Evolutionary conservation across 2,329 filamentous ascomycete species (phyloP).

Genomic region (Davidsoniella eucalypti): DNA sequence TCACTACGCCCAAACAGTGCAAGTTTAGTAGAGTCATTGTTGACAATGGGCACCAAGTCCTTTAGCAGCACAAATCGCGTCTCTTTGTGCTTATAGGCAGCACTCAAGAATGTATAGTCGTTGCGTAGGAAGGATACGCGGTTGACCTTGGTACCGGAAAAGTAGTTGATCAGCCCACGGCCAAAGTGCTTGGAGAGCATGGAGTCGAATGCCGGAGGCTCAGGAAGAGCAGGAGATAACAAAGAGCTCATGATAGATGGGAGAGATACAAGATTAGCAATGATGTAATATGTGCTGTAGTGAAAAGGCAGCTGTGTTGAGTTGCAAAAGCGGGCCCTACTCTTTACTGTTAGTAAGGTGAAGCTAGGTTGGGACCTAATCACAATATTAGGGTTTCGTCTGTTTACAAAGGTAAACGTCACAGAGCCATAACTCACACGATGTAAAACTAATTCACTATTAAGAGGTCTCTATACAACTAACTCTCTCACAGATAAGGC

Average conservation of each 20-base stretch:
- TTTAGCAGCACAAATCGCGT: constrained; percentile 66
- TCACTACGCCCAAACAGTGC: constrained; percentile 54
- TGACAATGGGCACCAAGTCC: constrained; percentile 56
- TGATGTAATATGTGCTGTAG: background rate
- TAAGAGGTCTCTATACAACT: no score
- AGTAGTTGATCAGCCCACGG: constrained; percentile 70
- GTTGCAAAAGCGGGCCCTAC: no score
- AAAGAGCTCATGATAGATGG: constrained; percentile 1
- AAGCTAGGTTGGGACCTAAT: no score
- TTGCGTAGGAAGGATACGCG: constrained; percentile 61
- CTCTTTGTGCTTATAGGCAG: constrained; percentile 47
- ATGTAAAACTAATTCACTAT: no score
- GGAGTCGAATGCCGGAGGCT: constrained; percentile 29
- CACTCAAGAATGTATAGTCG: constrained; percentile 52
- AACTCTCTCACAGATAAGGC: no score
- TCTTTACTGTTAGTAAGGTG: no score
- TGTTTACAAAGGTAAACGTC: no score
- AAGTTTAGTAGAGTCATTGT: constrained; percentile 33
- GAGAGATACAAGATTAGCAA: background rate
- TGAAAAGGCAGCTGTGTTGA: background rate
- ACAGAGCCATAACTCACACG: no score
- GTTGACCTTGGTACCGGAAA: constrained; percentile 62
- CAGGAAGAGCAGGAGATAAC: constrained; percentile 8
- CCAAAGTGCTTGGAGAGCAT: constrained; percentile 67
- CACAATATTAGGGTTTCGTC: no score